phyloP scores from a whole-genome alignment of 331 rosid species.

The Phaseolus coccineus region DNA sequence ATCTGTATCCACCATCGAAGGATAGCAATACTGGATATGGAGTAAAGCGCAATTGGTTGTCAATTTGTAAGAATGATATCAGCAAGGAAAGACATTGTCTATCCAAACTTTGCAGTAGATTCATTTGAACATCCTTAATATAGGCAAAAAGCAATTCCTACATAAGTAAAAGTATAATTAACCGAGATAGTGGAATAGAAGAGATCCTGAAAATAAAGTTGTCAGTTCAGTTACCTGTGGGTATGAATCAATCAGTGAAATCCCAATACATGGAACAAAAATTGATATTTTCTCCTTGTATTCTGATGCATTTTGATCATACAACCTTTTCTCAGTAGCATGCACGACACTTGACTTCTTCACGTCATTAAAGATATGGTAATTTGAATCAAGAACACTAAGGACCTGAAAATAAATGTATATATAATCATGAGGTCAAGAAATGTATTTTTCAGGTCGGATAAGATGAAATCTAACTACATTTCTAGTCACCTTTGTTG shows the following conservation, averaged over 20 bases:
- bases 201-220: slow-evolving; percentile 35
- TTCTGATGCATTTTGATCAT: slow-evolving; percentile 61
- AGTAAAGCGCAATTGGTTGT: slow-evolving; percentile 88
- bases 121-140: slow-evolving; percentile 63
- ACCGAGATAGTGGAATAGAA: slow-evolving; percentile 26
- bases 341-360: slow-evolving; percentile 54
- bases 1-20: slow-evolving; percentile 65
- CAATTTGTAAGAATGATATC: slow-evolving; percentile 79
- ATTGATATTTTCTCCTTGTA: slow-evolving; percentile 79
- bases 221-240: slow-evolving; percentile 67
- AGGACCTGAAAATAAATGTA: slow-evolving; percentile 64
- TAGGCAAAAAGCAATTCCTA: slow-evolving; percentile 88
- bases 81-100: slow-evolving; percentile 74
- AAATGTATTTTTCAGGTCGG: slow-evolving; percentile 10
- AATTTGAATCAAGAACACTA: slow-evolving; percentile 78
- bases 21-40: slow-evolving; percentile 94
- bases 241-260: slow-evolving; percentile 78
- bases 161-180: slow-evolving; percentile 44
- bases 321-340: slow-evolving; percentile 56
- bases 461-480: slow-evolving; percentile 29
- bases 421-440: slow-evolving; percentile 22
- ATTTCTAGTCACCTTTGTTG: slow-evolving; percentile 76
- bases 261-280: slow-evolving; percentile 71
- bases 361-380: slow-evolving; percentile 61
- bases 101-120: slow-evolving; percentile 84